These are phyloP conservation scores for Phylloporus sp. DNA, from an alignment of 768 basidiomycete species.

Conservation along the genomic window DNA sequence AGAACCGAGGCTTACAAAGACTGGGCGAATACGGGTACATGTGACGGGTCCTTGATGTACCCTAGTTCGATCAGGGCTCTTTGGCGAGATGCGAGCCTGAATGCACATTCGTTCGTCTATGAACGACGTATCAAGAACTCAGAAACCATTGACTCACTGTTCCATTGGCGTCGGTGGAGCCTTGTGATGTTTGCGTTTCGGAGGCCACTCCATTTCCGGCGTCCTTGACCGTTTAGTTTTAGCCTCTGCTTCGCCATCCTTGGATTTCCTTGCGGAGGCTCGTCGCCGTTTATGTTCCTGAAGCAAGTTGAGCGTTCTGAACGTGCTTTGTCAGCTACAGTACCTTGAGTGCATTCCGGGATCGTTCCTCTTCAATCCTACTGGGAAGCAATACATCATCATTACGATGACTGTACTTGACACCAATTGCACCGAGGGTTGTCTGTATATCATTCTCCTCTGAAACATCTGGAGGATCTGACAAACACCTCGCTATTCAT, in stretches of 20 bases:
- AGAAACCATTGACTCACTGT: conserved; percentile 38
- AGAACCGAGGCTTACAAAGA: conserved; percentile 49
- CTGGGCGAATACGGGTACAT: conserved; percentile 55
- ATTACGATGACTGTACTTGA: conserved; percentile 71
- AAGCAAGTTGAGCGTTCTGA: conserved; percentile 3
- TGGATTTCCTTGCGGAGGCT: conserved; percentile 21
- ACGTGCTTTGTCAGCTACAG: background rate
- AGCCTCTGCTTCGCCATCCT: conserved; percentile 5
- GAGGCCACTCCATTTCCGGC: conserved; percentile 57
- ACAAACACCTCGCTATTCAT: background rate
- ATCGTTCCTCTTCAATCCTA: conserved; percentile 60
- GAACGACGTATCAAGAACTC: background rate
- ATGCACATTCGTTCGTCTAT: background rate
- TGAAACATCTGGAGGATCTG: conserved; percentile 37
- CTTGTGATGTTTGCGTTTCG: conserved; percentile 54
- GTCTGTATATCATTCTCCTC: conserved; percentile 50
- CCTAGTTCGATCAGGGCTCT: conserved; percentile 59
- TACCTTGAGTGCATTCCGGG: conserved; percentile 51
- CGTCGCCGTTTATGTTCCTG: conserved; percentile 27
- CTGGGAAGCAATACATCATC: conserved; percentile 65
- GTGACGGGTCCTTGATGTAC: conserved; percentile 47
- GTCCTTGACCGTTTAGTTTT: conserved; percentile 19
- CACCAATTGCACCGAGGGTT: conserved; percentile 55
- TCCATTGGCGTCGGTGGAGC: conserved; percentile 41
- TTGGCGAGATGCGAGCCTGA: conserved; percentile 51